Conservation (phyloP, 2,329 filamentous ascomycete species). For the Phyllosticta capitalensis region DNA sequence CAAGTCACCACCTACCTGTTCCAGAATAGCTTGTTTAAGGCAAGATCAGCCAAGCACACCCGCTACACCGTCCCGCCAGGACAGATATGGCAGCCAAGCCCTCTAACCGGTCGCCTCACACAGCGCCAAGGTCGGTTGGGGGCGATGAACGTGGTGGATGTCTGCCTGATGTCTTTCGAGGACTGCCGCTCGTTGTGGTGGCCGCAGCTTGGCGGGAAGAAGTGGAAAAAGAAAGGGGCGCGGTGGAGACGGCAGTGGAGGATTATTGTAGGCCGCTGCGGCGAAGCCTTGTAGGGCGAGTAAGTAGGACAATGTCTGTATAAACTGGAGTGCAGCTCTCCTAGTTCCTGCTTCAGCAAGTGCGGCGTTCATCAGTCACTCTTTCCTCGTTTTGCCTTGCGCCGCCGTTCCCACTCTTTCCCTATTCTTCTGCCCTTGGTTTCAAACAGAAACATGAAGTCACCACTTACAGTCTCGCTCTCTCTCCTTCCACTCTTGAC, state of each 20-base stretch:
- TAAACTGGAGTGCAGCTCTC: neutral
- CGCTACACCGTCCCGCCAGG: neutral
- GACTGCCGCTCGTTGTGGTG: neutral
- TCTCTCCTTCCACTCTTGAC: neutral
- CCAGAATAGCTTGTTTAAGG: neutral
- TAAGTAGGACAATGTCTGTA: neutral
- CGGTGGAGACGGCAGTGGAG: neutral
- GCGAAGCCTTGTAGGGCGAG: neutral
- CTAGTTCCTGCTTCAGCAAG: neutral
- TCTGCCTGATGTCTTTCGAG: neutral
- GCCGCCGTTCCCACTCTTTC: neutral
- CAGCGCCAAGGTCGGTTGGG: neutral
- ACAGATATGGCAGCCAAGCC: neutral
- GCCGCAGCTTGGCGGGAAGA: neutral
- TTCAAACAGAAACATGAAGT: neutral
- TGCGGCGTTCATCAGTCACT: neutral
- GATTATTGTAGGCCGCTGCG: neutral
- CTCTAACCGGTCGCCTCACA: neutral
- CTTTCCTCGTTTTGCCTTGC: neutral
- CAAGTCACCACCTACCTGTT: neutral
- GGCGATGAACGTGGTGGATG: neutral
- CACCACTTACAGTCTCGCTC: neutral
- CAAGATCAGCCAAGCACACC: neutral
- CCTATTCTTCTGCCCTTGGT: neutral
- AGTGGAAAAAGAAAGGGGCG: neutral